Evolutionary conservation across 345 rosid genomes (phyloP).

Genomic region (Ceriops decandra): DNA sequence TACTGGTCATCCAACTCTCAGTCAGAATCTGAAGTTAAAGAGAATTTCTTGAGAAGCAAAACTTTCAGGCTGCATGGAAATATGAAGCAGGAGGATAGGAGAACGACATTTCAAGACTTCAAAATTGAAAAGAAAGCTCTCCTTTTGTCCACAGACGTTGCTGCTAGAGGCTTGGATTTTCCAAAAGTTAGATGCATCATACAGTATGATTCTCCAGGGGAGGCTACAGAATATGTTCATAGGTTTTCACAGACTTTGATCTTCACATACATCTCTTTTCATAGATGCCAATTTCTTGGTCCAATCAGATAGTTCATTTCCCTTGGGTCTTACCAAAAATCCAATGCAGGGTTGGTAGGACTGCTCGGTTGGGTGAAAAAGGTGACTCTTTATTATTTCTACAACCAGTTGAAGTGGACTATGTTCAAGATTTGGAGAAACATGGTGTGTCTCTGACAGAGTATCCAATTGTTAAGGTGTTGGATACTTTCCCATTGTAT

Average conservation of each 20-base stretch:
- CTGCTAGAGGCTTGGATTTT: constrained; percentile 94
- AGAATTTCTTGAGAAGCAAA: constrained; percentile 62
- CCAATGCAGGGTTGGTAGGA: constrained; percentile 84
- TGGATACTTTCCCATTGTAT: constrained; percentile 56
- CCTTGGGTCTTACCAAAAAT: constrained; percentile 18
- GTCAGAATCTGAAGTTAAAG: constrained; percentile 37
- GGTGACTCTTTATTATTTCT: constrained; percentile 85
- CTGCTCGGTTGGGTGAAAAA: constrained; percentile 89
- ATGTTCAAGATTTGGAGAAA: constrained; percentile 72
- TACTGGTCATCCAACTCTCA: constrained; percentile 55
- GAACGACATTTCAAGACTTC: constrained; percentile 66
- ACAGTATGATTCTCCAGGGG: constrained; percentile 98
- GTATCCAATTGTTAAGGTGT: constrained; percentile 69
- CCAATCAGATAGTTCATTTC: not conserved
- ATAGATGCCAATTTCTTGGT: not conserved
- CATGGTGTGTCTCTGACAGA: constrained; percentile 77
- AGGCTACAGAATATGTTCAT: constrained; percentile 96
- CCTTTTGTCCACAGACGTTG: constrained; percentile 78
- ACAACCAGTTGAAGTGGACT: constrained; percentile 83
- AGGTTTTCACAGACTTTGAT: constrained; percentile 42
- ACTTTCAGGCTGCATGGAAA: constrained; percentile 81
- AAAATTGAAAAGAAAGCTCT: constrained; percentile 75
- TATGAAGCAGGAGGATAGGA: constrained; percentile 91
- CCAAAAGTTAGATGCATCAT: constrained; percentile 89
- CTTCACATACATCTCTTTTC: not conserved